These are phyloP conservation scores for Penicillium subrubescens DNA, from an alignment of 495 filamentous ascomycete species.

Conservation along the genomic window DNA sequence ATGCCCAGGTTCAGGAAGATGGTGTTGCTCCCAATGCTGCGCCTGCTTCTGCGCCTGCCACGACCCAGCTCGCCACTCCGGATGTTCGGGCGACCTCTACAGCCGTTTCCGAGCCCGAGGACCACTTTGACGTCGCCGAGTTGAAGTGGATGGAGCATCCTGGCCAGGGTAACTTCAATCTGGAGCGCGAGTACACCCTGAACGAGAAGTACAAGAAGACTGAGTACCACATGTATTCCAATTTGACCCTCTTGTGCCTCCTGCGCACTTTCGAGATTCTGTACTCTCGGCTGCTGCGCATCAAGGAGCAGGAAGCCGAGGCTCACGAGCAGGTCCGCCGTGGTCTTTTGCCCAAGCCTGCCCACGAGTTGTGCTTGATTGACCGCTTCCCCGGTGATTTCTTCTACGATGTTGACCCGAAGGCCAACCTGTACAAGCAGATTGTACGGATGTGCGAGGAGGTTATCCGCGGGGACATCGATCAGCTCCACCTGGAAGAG, in stretches of 20 bases:
- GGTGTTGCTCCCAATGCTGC: conserved; percentile 40
- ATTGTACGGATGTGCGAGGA: conserved; percentile 69
- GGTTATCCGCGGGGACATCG: conserved; percentile 72
- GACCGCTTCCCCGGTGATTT: conserved; percentile 79
- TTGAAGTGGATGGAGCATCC: conserved; percentile 64
- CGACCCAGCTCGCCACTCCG: conserved; percentile 56
- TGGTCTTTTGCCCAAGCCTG: conserved; percentile 68
- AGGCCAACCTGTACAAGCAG: conserved; percentile 70
- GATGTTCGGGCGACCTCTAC: conserved; percentile 59
- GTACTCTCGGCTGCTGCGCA: conserved; percentile 76
- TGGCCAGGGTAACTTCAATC: conserved; percentile 50
- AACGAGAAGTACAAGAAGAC: conserved; percentile 80
- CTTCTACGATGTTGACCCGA: conserved; percentile 66
- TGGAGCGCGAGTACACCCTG: conserved; percentile 66
- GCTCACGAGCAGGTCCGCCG: conserved; percentile 73
- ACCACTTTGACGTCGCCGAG: conserved; percentile 48
- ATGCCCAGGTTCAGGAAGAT: conserved; percentile 68
- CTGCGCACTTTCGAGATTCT: conserved; percentile 87
- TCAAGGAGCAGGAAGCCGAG: conserved; percentile 75
- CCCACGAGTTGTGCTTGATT: conserved; percentile 73
- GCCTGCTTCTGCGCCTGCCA: not conserved
- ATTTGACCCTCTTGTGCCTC: conserved; percentile 88
- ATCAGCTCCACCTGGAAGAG: conserved; percentile 81
- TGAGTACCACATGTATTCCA: conserved; percentile 84
- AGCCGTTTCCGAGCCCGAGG: conserved; percentile 48